Base-by-base conservation (phyloP, 179 eudicot species). In the Camellia oleifera region DNA sequence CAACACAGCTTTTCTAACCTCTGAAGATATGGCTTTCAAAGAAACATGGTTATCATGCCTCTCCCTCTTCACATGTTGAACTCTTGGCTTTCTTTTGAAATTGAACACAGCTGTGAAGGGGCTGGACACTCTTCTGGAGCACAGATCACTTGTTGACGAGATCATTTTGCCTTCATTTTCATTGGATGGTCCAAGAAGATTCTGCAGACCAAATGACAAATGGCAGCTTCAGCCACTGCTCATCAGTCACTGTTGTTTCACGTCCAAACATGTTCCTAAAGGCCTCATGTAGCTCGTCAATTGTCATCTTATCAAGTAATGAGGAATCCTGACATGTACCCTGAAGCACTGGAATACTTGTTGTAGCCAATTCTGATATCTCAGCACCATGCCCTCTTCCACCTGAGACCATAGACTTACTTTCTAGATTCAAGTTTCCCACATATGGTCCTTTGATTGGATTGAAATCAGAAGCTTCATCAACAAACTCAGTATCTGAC, bases 51-150 rank as follows among this genome's bases (percentile, higher is more conserved):
- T 76, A 64, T 56, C 79, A 58, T 58, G 63, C 60, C 56, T 78
- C 70, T 57, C 58, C 65, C 87, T 75, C 65, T 65, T 82, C 66
- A 71, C 61, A 63, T 57, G 77, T 69, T 67, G 68, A 53, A 78
- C 62, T 72, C 84, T 75, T 71, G 84, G 80, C 71, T 77, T 84
- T 57, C 60, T 81, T 69, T 79, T 82, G 61, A 82, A 84, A 46
- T 72, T 84, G 50, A 79, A 78, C n/a, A 76, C 70, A 44, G 71
- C 76, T 0, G 56, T 67, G 54, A 20, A 75, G 46, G 78, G 63
- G 65, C 42, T 78, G 60, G 61, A 45, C 32, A 48, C 52, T 50
- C 74, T 52, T 2, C 42, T 15, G 2, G 75, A 46, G 67, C 71
- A 57, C 74, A 62, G 73, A 68, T 78, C 76, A 50, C 40, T 69